Base-by-base conservation (phyloP, 202 grass and related monocot genomes). In the Panicum hallii region DNA sequence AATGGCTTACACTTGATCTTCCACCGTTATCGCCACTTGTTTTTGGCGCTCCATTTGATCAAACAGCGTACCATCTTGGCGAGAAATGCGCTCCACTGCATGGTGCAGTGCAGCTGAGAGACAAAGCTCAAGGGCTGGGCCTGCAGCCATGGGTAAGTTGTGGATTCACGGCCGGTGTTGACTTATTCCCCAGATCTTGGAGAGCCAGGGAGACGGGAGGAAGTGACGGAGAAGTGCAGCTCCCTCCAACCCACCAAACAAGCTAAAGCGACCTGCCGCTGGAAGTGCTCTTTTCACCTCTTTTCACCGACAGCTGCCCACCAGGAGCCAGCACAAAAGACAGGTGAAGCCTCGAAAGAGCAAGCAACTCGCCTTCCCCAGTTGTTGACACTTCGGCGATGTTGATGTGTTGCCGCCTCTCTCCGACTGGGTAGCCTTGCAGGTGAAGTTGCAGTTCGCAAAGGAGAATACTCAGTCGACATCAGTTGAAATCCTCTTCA, bases 231-330 rank as follows among this genome's bases (percentile, higher is more conserved):
- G 47, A 53, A 45, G 23, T 75, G 61, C 47, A 56, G 20, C 82
- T 76, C 57, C 13, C 46, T 70, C 49, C 32, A 6, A 32, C 45
- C 30, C 43, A 62, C 74, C 74, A 20, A 85, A 78, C 38, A 9
- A 67, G 3, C 81, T 38, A 45, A 45, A 41, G n/a, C 65, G 65
- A 36, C 48, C 54, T 15, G n/a, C 28, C 10, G 80, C 43, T 72
- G 63, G 36, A 67, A 56, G 71, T 84, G 72, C 48, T 26, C 26
- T 26, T 26, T 26, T 26, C 26, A 26, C 26, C 48, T 55, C 61
- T 76, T 77, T 77, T 42, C 73, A 76, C 52, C 54, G 83, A 85
- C 83, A 28, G 38, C 65, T 81, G 52, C 34, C 47, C 77, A 41
- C 45, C 26, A 40, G 19, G 26, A 26, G 48, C 63, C 63, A 81